A percentile compares a stretch with the other conserved stretches of the same genome.
Evolutionary conservation across 257 asterid genomes (phyloP).

Genomic region (Misopates orontium): DNA sequence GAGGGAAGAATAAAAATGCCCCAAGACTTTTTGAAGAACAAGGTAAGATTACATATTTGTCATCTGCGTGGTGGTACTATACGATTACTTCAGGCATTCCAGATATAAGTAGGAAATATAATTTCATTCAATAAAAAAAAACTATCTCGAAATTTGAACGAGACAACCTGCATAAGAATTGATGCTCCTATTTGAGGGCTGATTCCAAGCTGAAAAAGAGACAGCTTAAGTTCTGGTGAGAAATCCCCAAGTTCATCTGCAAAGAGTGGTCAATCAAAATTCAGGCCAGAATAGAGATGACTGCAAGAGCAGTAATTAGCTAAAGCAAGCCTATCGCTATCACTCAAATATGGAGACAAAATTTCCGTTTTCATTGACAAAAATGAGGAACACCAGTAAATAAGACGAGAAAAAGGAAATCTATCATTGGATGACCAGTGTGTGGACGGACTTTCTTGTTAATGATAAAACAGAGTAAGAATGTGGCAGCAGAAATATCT

Average conservation of each 20-base stretch:
- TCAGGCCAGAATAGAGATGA: background rate
- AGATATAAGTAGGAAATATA: background rate
- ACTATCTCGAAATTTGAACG: conserved; percentile 22
- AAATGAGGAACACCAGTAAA: no score
- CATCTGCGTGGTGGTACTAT: background rate
- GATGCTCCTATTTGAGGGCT: conserved; percentile 99
- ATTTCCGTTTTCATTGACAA: no score
- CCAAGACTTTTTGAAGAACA: background rate
- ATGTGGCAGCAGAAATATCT: no score
- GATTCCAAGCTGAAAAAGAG: conserved; percentile 93
- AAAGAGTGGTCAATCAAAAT: conserved; percentile 25
- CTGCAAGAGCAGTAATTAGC: background rate
- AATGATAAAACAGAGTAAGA: no score
- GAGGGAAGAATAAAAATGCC: background rate
- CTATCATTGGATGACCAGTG: no score
- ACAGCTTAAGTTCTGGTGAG: conserved; percentile 85
- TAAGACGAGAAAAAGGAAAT: no score
- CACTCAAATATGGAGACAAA: background rate
- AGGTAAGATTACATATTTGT: background rate
- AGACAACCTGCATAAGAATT: conserved; percentile 87
- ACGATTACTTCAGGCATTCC: background rate
- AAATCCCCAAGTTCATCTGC: conserved; percentile 92
- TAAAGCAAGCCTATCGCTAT: background rate
- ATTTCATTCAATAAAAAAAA: conserved; percentile 16
- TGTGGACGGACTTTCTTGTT: no score